Percentiles rank a stretch among this genome's conserved stretches.
These are phyloP conservation scores for Ilyonectria robusta DNA, from an alignment of 2,329 filamentous ascomycete species.

Conservation along the genomic window DNA sequence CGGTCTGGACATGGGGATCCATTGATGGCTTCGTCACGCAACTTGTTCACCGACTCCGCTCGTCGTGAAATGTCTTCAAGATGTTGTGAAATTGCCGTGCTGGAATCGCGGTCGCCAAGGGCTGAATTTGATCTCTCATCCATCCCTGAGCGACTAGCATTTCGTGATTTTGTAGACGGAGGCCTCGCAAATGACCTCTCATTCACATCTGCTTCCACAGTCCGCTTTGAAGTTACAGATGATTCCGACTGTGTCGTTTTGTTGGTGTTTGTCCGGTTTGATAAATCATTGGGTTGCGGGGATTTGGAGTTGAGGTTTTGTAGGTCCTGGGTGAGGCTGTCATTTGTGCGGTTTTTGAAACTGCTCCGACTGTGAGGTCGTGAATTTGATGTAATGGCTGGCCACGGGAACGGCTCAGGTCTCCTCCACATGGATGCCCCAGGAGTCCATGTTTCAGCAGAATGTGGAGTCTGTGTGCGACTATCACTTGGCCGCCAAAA, in stretches of 20 bases:
- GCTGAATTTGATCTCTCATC: slow-evolving; percentile 44
- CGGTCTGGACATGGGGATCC: slow-evolving; percentile 15
- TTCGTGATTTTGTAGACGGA: slow-evolving; percentile 54
- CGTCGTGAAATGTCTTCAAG: slow-evolving; percentile 43
- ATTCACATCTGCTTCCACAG: background rate
- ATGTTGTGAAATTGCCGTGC: slow-evolving; percentile 37
- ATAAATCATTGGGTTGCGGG: slow-evolving; percentile 23
- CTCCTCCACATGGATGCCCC: slow-evolving; percentile 39
- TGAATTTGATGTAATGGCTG: slow-evolving; percentile 25
- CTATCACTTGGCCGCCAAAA: slow-evolving; percentile 42
- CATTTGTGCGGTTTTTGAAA: background rate
- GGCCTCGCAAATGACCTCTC: slow-evolving; percentile 38
- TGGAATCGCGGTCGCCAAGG: slow-evolving; percentile 7
- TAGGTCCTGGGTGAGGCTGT: background rate
- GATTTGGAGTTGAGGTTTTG: slow-evolving; percentile 13
- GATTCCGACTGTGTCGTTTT: slow-evolving; percentile 3
- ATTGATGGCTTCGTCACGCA: slow-evolving; percentile 2
- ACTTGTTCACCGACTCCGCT: slow-evolving; percentile 39
- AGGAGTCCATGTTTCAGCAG: slow-evolving; percentile 24
- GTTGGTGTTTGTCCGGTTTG: slow-evolving; percentile 16
- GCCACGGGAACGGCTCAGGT: slow-evolving; percentile 45
- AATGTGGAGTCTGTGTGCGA: slow-evolving; percentile 34
- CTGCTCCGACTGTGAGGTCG: no score
- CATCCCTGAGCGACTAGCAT: slow-evolving; percentile 50
- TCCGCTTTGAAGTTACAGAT: slow-evolving; percentile 13